These are phyloP conservation scores for Lentinula detonsa DNA, from an alignment of 768 basidiomycete species.

Conservation along the genomic window DNA sequence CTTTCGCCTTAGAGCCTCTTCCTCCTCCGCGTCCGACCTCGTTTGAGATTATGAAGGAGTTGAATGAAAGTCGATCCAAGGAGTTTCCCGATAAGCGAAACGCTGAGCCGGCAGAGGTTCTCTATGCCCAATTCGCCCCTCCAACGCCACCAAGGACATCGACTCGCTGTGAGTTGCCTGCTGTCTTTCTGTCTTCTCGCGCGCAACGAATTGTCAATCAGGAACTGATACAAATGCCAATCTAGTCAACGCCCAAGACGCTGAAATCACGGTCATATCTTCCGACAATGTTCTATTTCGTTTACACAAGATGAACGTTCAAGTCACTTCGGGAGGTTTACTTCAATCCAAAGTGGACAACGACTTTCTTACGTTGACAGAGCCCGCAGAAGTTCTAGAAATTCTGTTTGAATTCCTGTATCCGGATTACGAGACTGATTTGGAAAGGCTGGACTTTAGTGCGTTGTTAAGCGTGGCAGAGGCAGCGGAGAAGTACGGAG, in stretches of 20 bases:
- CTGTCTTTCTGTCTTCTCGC: background rate
- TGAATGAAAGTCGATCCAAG: background rate
- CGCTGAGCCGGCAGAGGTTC: background rate
- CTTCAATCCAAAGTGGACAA: background rate
- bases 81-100: background rate
- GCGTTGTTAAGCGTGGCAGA: background rate
- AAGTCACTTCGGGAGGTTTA: background rate
- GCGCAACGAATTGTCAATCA: background rate
- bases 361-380: background rate
- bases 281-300: conserved; percentile 1
- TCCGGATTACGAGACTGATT: background rate
- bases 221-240: background rate
- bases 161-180: background rate
- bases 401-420: conserved; percentile 3
- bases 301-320: background rate
- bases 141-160: conserved; percentile 1
- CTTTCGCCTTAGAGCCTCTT: background rate
- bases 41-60: background rate
- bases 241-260: background rate
- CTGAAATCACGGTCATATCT: conserved; percentile 2
- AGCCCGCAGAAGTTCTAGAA: background rate
- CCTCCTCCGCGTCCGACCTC: background rate
- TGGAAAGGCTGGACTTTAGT: background rate
- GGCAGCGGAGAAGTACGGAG: conserved; percentile 1
- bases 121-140: background rate